Percentiles rank a stretch among this genome's conserved stretches.
These are phyloP conservation scores for Kodamaea suecica DNA, from an alignment of 1,139 yeast species.

Conservation along the genomic window DNA sequence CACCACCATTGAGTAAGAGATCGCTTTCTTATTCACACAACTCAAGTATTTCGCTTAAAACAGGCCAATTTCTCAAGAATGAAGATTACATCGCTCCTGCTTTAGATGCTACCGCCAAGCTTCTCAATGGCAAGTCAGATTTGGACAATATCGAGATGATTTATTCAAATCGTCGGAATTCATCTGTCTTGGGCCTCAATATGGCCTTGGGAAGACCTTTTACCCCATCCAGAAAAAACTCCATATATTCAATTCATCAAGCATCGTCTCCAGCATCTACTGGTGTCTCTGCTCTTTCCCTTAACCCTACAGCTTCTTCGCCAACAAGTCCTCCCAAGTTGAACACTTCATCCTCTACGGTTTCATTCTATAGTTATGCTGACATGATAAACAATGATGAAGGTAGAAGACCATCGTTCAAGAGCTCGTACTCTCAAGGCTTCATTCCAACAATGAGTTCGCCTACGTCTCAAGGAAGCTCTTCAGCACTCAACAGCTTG, in stretches of 20 bases:
- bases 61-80: conserved; percentile 29
- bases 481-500: conserved; percentile 7
- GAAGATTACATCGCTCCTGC: conserved; percentile 82
- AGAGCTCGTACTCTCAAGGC: conserved; percentile 32
- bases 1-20: conserved; percentile 20
- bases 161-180: conserved; percentile 58
- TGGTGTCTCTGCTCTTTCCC: conserved; percentile 21
- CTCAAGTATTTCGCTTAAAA: conserved; percentile 23
- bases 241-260: conserved; percentile 32
- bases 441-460: conserved; percentile 13
- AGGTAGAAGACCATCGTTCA: conserved; percentile 56
- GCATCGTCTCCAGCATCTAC: conserved; percentile 10
- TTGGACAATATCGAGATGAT: conserved; percentile 70
- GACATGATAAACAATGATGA: conserved; percentile 71
- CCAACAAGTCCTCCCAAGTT: conserved; percentile 42
- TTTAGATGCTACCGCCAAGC: conserved; percentile 71
- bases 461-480: conserved; percentile 5
- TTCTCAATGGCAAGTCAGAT: conserved; percentile 57
- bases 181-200: conserved; percentile 57
- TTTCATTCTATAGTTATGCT: conserved; percentile 75
- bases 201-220: conserved; percentile 55
- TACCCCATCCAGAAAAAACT: conserved; percentile 42
- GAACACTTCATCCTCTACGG: conserved; percentile 44
- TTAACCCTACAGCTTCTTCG: conserved; percentile 15
- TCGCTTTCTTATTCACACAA: conserved; percentile 28